Evolutionary conservation across 2,329 filamentous ascomycete genomes (phyloP), one percentile per base, ranked within the genome.

Genomic region (Tolypocladium endophyticum): DNA sequence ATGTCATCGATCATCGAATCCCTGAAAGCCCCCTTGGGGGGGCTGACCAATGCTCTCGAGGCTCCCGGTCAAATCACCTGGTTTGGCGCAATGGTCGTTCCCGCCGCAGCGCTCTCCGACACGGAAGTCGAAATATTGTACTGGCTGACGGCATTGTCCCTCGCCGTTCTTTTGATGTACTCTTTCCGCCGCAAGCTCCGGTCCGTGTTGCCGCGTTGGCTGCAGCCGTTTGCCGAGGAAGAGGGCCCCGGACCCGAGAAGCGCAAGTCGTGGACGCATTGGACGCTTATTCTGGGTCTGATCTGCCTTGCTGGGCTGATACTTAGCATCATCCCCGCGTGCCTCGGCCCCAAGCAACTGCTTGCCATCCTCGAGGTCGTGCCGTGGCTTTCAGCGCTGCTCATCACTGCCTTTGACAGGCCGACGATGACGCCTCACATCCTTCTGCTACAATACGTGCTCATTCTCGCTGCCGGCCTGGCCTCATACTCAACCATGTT

Each of bases 161-260:
- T 74, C 12, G 64, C 69, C 9, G 64, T 68, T 6, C 56, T 69
- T 28, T 60, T 72, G 23, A 57, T 75, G 20, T 70, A 73, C 58
- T 35, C 73, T 30, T 59, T 56, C 60, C 67, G 63, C 9, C 58
- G 63, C 4, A 66, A 63, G 3, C 59, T 75, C 7, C 61, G 66
- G 2, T 67, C 68, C 4, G 61, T 63, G 3, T 67, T 73, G 1
- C 77, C 78, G 0, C 68, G 66, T 52, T 80, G 77, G 76, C 66
- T 73, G 18, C 71, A 69, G 12, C 73, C 74, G 1, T 81, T 81
- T 61, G 78, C 78, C 3, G 67, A 70, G 11, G 78, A 81, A 63
- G 62, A 72, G 25, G 64, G 55, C 0, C 64, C 66, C 1, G 62
- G 60, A 1, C 39, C 58, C 0, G 45, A 63, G 23, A 71, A 68